A percentile compares a stretch with the other conserved stretches of the same genome.
phyloP scores from a whole-genome alignment of 495 filamentous ascomycete species.

The Sabuloglossum arenarium region DNA sequence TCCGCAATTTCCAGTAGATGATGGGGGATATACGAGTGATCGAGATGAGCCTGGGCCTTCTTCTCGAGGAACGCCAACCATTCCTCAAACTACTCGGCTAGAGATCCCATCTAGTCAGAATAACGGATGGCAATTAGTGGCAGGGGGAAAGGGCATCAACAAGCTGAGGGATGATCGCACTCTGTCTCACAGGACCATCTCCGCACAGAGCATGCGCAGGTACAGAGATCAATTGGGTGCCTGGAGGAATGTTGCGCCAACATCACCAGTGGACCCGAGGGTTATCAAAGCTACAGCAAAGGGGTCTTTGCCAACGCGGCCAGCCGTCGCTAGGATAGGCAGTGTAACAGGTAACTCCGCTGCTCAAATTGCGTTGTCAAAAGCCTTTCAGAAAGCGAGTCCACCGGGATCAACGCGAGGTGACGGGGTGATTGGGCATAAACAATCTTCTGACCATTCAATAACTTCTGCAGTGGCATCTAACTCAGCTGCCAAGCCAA shows the following conservation, averaged over 20 bases:
- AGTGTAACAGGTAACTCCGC: background rate
- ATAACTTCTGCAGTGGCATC: background rate
- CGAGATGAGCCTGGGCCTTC: background rate
- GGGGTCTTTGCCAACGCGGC: background rate
- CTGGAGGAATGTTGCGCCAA: background rate
- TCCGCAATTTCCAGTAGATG: background rate
- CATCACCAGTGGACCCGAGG: background rate
- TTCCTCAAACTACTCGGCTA: background rate
- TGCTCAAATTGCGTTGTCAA: slow-evolving; percentile 1
- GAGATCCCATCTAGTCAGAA: background rate
- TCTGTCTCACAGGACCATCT: background rate
- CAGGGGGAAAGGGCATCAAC: background rate
- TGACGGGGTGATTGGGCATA: background rate
- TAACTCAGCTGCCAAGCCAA: background rate
- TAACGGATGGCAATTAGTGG: background rate
- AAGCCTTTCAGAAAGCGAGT: background rate
- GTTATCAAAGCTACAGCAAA: background rate
- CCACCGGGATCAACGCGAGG: background rate
- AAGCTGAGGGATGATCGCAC: background rate
- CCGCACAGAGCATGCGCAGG: background rate
- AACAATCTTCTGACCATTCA: background rate
- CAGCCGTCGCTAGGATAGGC: background rate
- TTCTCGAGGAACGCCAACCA: background rate
- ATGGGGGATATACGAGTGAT: background rate
- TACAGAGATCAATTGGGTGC: background rate